Evolutionary conservation across 78 protist genomes (phyloP).

Genomic region (Chrysochromulina parva): DNA sequence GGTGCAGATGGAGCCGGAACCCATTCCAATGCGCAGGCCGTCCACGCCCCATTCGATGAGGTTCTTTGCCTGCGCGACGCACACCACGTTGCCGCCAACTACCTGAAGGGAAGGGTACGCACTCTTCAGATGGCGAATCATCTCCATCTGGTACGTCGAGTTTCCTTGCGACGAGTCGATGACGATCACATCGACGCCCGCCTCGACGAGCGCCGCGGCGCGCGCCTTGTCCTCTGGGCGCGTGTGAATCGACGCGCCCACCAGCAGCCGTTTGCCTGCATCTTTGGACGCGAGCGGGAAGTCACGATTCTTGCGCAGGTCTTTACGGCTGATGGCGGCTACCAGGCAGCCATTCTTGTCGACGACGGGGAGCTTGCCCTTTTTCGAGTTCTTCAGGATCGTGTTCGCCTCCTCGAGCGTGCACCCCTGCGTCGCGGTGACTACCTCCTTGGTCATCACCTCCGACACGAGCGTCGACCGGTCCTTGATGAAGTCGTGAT

Average conservation of each 20-base stretch:
- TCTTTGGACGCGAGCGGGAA: slow-evolving; percentile 73
- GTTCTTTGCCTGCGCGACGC: slow-evolving; percentile 71
- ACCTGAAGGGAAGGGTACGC: slow-evolving; percentile 44
- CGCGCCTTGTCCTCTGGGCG: slow-evolving; percentile 69
- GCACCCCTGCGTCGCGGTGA: slow-evolving; percentile 47
- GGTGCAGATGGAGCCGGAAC: slow-evolving; percentile 94
- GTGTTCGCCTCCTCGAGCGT: slow-evolving; percentile 79
- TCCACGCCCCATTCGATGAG: slow-evolving; percentile 90
- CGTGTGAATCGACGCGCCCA: slow-evolving; percentile 80
- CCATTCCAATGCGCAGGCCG: slow-evolving; percentile 94
- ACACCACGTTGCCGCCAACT: slow-evolving; percentile 90
- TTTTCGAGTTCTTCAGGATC: slow-evolving; percentile 59
- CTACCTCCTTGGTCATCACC: slow-evolving; percentile 72
- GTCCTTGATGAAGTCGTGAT: slow-evolving; percentile 78
- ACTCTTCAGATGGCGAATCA: slow-evolving; percentile 60
- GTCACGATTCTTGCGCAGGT: slow-evolving; percentile 76
- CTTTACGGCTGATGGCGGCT: slow-evolving; percentile 75
- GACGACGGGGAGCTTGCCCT: slow-evolving; percentile 85
- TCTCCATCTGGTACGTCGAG: slow-evolving; percentile 62
- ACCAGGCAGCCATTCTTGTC: slow-evolving; percentile 33
- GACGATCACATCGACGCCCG: slow-evolving; percentile 82
- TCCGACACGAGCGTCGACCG: slow-evolving; percentile 55
- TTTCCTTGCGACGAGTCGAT: slow-evolving; percentile 70
- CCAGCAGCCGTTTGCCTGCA: slow-evolving; percentile 52
- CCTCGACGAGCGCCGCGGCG: slow-evolving; percentile 51